Base-by-base conservation (phyloP, 163 green algal species). In the Chlamydomonas reinhardtii region DNA sequence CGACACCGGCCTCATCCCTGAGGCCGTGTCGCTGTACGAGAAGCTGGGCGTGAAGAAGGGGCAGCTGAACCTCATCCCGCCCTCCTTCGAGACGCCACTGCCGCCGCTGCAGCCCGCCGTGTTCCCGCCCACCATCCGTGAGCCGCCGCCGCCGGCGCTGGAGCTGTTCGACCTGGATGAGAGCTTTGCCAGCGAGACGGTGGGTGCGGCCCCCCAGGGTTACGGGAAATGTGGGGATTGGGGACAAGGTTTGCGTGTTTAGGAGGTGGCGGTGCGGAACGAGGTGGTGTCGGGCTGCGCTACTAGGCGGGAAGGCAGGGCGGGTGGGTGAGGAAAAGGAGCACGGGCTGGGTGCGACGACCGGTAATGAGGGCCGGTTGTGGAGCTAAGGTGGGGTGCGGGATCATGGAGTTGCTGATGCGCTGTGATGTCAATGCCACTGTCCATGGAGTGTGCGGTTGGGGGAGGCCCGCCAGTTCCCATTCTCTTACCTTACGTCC, bases 101-200 rank as follows among this genome's bases (percentile, higher is more conserved):
- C 95, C 95, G 70, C 84, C 91, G 71, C 91, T 98, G 77, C 90
- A 95, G 86, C 94, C 95, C n/a, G 93, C 94, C n/a, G 91, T 96
- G 1, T 98, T 98, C 90, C 94, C 95, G 22, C 95, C 95, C 2
- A 84, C 90, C n/a, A 93, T 96, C 39, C 73, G 85, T 17, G 95
- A 97, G 89, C 95, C 93, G 19, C 90, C 94, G 32, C 89, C 93
- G 27, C 95, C 95, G 16, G 89, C 91, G 11, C 89, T 98, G 74
- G 96, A 98, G 89, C 94, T 98, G 73, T 98, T 97, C 66, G 96
- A 98, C 87, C 88, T 98, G 52, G 96, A 98, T 77, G 94, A 97
- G 69, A 90, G 89, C 76, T 96, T 97, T 85, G 90, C 92, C 52
- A 90, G 86, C 83, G 64, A 91, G 74, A 79, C 70, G 66, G 75